Evolutionary conservation across 768 basidiomycete species (phyloP).

Genomic region (Amanita thiersii): DNA sequence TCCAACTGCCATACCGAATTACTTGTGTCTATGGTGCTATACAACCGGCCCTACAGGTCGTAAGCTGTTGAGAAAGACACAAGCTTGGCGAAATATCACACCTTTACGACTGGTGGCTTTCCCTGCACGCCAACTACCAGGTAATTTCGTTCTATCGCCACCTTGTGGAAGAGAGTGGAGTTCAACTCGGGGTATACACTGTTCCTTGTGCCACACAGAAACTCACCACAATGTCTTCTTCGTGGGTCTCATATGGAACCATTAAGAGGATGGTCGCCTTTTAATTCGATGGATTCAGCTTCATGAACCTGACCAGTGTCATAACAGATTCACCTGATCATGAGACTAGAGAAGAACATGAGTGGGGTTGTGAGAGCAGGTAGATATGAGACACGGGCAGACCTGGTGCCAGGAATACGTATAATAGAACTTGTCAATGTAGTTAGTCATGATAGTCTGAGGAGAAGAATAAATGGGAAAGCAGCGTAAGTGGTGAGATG

Average conservation of each 20-base stretch:
- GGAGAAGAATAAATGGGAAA: constrained; percentile 8
- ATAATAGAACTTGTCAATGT: constrained; percentile 31
- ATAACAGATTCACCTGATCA: constrained; percentile 56
- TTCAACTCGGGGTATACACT: not conserved
- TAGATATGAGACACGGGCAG: constrained; percentile 16
- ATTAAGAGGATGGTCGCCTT: constrained; percentile 73
- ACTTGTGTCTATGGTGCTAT: constrained; percentile 56
- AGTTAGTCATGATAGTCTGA: constrained; percentile 27
- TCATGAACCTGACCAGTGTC: not conserved
- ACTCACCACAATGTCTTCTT: constrained; percentile 64
- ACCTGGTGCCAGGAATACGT: constrained; percentile 88
- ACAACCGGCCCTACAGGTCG: constrained; percentile 55
- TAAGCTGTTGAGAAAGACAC: not conserved
- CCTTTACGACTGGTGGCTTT: constrained; percentile 68
- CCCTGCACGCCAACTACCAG: constrained; percentile 69
- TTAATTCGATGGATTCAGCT: not conserved
- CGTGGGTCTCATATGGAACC: constrained; percentile 62
- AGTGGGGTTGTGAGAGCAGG: constrained; percentile 12
- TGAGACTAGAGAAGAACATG: constrained; percentile 50
- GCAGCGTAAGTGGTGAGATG: constrained; percentile 1
- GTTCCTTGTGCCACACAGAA: constrained; percentile 5
- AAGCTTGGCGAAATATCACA: constrained; percentile 23
- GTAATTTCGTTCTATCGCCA: constrained; percentile 62
- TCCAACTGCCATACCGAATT: constrained; percentile 79
- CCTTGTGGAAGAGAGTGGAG: constrained; percentile 28